Percentiles rank a stretch among this genome's conserved stretches.
Evolutionary conservation across 2,329 filamentous ascomycete genomes (phyloP).

Genomic region (Xylaria sp.): DNA sequence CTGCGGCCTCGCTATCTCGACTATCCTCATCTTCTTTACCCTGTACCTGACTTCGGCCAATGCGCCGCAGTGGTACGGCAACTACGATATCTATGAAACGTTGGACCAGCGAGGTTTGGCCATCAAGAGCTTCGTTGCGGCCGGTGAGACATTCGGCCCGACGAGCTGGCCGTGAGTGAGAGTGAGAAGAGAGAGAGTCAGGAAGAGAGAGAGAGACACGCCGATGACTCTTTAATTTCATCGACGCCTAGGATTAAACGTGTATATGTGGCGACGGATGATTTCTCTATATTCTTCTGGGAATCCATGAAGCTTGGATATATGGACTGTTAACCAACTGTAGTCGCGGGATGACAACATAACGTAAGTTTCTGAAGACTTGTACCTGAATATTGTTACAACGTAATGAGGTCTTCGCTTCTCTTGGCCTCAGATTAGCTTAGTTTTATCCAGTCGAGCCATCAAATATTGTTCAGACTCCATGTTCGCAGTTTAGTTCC

Average conservation of each 20-base stretch:
- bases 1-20: conserved; percentile 72
- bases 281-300: not conserved
- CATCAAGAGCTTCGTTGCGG: conserved; percentile 55
- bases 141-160: conserved; percentile 64
- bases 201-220: conserved; percentile 18
- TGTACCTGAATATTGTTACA: not conserved
- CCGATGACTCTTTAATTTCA: not conserved
- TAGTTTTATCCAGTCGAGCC: not conserved
- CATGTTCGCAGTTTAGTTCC: too few species aligned
- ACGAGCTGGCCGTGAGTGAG: conserved; percentile 55
- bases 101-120: conserved; percentile 59
- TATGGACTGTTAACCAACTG: not conserved
- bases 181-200: too few species aligned
- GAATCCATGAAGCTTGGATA: not conserved
- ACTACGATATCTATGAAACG: conserved; percentile 59
- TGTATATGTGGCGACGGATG: not conserved
- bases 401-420: not conserved
- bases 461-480: not conserved
- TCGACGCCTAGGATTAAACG: not conserved
- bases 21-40: conserved; percentile 76
- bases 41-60: conserved; percentile 68
- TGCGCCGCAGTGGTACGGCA: conserved; percentile 73
- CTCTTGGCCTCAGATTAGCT: not conserved
- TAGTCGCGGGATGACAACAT: not conserved
- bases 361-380: not conserved